Evolutionary conservation across 345 rosid genomes (phyloP).

Genomic region (Syzygium aromaticum): DNA sequence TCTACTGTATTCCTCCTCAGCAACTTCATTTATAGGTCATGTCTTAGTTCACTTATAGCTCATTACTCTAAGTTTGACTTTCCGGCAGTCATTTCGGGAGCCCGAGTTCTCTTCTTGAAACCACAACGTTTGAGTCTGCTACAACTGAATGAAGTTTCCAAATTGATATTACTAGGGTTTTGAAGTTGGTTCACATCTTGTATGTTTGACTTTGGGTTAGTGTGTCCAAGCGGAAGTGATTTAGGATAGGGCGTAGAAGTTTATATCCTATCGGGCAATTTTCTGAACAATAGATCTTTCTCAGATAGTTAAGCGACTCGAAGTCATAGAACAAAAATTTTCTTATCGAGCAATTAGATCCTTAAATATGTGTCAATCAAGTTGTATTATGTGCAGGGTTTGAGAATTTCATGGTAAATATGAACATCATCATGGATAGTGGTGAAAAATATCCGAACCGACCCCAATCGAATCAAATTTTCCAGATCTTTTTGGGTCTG

Average conservation of each 20-base stretch:
- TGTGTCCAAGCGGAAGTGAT: neutral
- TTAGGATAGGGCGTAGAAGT: neutral
- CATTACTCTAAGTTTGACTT: neutral
- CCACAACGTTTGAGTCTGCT: neutral
- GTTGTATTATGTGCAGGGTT: neutral
- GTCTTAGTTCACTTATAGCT: neutral
- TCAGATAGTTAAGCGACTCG: accelerated
- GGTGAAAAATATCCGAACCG: neutral
- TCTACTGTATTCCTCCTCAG: neutral
- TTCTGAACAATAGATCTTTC: neutral
- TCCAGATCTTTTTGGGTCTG: too few relatives aligned
- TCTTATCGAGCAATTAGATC: neutral
- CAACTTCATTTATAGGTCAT: neutral
- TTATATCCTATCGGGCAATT: too few relatives aligned
- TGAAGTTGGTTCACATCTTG: neutral
- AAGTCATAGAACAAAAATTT: neutral
- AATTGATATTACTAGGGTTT: neutral
- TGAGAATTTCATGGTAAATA: neutral
- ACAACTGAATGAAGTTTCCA: neutral
- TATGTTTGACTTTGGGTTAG: neutral
- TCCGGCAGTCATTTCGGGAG: neutral
- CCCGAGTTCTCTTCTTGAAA: neutral
- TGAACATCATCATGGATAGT: neutral
- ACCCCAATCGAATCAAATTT: neutral
- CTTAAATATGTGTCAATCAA: neutral